Evolutionary conservation across 192 early-diverging fungal genomes (phyloP).

Genomic region (Polychytrium aggregatum): DNA sequence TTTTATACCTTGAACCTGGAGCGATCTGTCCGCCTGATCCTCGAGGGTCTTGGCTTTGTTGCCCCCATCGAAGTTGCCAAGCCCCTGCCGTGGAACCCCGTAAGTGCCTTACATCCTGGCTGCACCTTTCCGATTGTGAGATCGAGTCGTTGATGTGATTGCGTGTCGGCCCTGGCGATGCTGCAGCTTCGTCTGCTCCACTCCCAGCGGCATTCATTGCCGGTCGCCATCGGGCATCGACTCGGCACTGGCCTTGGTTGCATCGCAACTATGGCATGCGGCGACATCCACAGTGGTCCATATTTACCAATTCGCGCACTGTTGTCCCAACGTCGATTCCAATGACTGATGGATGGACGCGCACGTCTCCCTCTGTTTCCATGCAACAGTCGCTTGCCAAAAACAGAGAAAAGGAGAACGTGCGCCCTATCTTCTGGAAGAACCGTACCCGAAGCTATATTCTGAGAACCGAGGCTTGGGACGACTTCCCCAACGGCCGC

Average conservation of each 20-base stretch:
- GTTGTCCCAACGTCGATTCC: too few species aligned
- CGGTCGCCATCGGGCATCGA: too few species aligned
- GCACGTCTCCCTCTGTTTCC: slow-evolving; percentile 1
- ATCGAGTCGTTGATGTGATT: too few species aligned
- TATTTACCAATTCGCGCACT: too few species aligned
- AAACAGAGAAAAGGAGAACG: slow-evolving; percentile 85
- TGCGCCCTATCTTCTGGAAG: slow-evolving; percentile 98
- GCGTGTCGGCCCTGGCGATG: too few species aligned
- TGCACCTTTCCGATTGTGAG: too few species aligned
- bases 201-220: background rate
- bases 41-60: slow-evolving; percentile 74
- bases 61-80: slow-evolving; percentile 56
- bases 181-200: too few species aligned
- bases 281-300: too few species aligned
- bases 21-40: slow-evolving; percentile 70
- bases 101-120: slow-evolving; percentile 30
- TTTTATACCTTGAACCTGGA: slow-evolving; percentile 94
- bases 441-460: slow-evolving; percentile 91
- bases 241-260: too few species aligned
- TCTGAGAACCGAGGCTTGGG: slow-evolving; percentile 81
- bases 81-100: slow-evolving; percentile 72
- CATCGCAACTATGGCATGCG: too few species aligned
- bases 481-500: slow-evolving; percentile 96
- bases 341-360: too few species aligned
- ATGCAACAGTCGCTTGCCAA: slow-evolving; percentile 56